Percentiles rank a stretch among this genome's conserved stretches.
These are phyloP conservation scores for Xylaria polymorpha DNA, from an alignment of 2,329 filamentous ascomycete species.

Conservation along the genomic window DNA sequence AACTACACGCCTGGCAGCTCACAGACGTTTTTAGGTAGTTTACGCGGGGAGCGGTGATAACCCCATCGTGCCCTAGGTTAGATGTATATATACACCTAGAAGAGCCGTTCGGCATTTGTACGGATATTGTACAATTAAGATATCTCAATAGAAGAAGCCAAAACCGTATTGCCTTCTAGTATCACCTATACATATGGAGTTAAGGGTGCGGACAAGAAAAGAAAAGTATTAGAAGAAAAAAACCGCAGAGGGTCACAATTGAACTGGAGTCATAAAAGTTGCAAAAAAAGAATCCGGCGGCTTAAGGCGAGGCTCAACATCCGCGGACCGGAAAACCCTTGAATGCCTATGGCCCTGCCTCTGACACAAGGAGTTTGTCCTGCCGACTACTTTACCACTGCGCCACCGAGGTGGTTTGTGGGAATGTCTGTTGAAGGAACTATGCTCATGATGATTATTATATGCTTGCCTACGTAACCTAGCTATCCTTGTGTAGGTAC, in stretches of 20 bases:
- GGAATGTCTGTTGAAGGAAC: conserved; percentile 1
- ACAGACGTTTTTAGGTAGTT: not conserved
- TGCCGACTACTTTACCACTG: conserved; percentile 8
- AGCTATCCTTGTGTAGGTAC: not conserved
- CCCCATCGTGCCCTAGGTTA: not conserved
- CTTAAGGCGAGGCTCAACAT: conserved; percentile 5
- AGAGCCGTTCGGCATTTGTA: conserved; percentile 10
- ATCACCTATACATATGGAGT: not conserved
- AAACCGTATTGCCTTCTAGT: not conserved
- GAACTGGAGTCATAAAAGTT: not conserved
- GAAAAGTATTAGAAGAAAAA: not conserved
- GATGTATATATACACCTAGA: conserved; percentile 19
- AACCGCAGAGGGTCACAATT: not conserved
- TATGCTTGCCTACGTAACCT: not conserved
- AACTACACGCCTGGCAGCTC: not conserved
- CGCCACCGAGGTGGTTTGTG: not conserved
- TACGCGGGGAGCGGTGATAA: not conserved
- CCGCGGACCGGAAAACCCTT: conserved; percentile 8
- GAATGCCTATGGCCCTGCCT: not conserved
- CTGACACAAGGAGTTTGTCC: conserved; percentile 11
- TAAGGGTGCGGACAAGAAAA: not conserved
- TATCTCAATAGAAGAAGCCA: not conserved
- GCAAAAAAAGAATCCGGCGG: conserved; percentile 1
- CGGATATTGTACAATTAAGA: conserved; percentile 7
- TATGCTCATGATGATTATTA: not conserved